Conservation (phyloP, 352 stramenopile genomes). For the Elongisporangium prolatum region DNA sequence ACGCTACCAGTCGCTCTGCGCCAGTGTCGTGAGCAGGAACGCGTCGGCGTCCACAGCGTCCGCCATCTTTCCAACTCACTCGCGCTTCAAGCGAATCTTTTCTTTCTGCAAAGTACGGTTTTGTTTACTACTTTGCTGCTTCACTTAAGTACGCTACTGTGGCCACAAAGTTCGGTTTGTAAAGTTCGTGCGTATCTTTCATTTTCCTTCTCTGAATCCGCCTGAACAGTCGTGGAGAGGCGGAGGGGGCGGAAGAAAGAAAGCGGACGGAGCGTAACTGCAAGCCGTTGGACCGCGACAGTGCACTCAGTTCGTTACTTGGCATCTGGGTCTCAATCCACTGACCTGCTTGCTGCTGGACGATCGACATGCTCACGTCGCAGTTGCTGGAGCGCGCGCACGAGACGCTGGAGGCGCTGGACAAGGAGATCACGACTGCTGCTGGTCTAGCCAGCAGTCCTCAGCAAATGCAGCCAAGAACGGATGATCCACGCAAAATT, state of each 20-base stretch:
- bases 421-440: constrained; percentile 3
- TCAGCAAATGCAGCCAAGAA: too few relatives aligned
- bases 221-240: background rate
- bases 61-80: constrained; percentile 28
- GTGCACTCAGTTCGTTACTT: background rate
- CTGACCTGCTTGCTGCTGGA: background rate
- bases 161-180: background rate
- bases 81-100: background rate
- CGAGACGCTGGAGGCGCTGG: constrained; percentile 7
- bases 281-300: background rate
- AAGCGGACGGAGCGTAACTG: background rate
- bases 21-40: constrained; percentile 41
- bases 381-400: constrained; percentile 10
- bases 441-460: too few relatives aligned
- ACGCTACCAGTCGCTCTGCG: constrained; percentile 43
- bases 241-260: background rate
- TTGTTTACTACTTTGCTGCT: background rate
- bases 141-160: background rate
- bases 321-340: background rate
- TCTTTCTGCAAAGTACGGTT: background rate
- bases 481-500: background rate
- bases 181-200: background rate
- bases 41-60: constrained; percentile 38
- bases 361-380: background rate
- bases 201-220: background rate